These are phyloP conservation scores for Neofusicoccum cordaticola DNA, from an alignment of 2,329 filamentous ascomycete genomes.

Conservation along the genomic window DNA sequence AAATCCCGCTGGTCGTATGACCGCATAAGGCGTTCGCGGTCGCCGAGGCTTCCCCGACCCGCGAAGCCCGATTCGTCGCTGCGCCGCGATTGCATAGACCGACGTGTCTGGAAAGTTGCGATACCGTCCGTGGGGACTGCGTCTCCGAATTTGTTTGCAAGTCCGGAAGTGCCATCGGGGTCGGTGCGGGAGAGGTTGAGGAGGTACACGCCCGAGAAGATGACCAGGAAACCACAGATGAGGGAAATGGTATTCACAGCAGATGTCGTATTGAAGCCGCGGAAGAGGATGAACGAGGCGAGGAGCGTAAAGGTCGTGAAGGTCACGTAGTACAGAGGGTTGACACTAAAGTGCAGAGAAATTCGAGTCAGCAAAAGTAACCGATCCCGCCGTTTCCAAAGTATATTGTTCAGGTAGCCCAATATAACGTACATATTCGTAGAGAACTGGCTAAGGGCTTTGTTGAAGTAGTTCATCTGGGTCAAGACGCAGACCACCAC, in stretches of 20 bases:
- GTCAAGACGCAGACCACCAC: slow-evolving; percentile 91
- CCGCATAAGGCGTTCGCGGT: slow-evolving; percentile 80
- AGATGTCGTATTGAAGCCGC: slow-evolving; percentile 92
- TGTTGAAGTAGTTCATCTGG: slow-evolving; percentile 99
- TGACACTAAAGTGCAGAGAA: slow-evolving; percentile 61
- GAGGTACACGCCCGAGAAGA: slow-evolving; percentile 92
- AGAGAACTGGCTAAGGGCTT: slow-evolving; percentile 92
- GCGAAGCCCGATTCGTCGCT: slow-evolving; percentile 56
- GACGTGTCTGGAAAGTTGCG: slow-evolving; percentile 81
- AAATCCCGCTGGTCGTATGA: slow-evolving; percentile 56
- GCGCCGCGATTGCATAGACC: slow-evolving; percentile 87
- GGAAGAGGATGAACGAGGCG: slow-evolving; percentile 94
- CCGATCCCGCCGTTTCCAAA: slow-evolving; percentile 7
- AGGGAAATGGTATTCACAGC: slow-evolving; percentile 89
- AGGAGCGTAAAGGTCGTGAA: slow-evolving; percentile 93
- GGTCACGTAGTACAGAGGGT: slow-evolving; percentile 94
- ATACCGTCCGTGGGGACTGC: slow-evolving; percentile 89
- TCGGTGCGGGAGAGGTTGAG: slow-evolving; percentile 93
- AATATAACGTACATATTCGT: slow-evolving; percentile 77
- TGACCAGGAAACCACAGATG: slow-evolving; percentile 88
- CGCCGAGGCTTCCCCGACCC: slow-evolving; percentile 50
- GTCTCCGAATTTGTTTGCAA: slow-evolving; percentile 58
- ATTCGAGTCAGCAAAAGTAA: slow-evolving; percentile 8
- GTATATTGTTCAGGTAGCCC: background rate
- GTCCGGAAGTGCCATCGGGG: slow-evolving; percentile 70